A percentile compares a stretch with the other conserved stretches of the same genome.
Evolutionary conservation across 805 yeast species (phyloP).

Genomic region (Nakazawaea anatomiae): DNA sequence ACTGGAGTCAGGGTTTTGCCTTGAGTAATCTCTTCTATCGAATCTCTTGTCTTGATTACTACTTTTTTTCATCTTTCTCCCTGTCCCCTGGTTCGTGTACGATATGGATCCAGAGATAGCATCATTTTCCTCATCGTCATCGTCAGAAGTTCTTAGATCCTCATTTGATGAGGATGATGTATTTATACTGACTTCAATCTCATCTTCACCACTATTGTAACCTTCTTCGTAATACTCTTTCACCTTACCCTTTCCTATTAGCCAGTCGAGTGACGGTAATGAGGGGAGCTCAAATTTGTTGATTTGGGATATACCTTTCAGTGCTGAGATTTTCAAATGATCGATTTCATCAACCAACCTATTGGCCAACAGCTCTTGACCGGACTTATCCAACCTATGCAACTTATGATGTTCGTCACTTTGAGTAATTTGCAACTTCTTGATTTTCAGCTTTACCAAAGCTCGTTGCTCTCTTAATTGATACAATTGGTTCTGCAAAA

Average conservation of each 20-base stretch:
- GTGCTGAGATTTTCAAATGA: not conserved
- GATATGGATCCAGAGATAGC: too few species aligned
- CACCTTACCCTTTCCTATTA: conserved; percentile 22
- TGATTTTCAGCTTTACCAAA: conserved; percentile 16
- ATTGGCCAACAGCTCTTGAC: not conserved
- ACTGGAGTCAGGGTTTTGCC: conserved; percentile 19
- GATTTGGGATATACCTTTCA: conserved; percentile 19
- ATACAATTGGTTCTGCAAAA: conserved; percentile 64
- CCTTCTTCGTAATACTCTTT: conserved; percentile 30
- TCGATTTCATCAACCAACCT: not conserved
- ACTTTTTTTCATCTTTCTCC: not conserved
- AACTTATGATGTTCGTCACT: conserved; percentile 4
- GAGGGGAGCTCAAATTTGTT: conserved; percentile 36
- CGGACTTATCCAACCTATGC: not conserved
- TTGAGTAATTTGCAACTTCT: not conserved
- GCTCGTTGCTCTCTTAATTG: conserved; percentile 52
- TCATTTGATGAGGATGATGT: not conserved
- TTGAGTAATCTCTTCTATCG: conserved; percentile 45
- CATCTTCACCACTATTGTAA: conserved; percentile 15
- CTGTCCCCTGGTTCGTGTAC: not conserved
- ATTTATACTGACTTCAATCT: not conserved
- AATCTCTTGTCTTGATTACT: conserved; percentile 18
- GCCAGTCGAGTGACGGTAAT: conserved; percentile 31
- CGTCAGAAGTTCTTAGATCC: conserved; percentile 5
- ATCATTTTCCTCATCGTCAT: conserved; percentile 5